Evolutionary conservation across 306 rosid species (phyloP), one percentile per base, ranked within the genome.

Genomic region (Medicago lupulina): DNA sequence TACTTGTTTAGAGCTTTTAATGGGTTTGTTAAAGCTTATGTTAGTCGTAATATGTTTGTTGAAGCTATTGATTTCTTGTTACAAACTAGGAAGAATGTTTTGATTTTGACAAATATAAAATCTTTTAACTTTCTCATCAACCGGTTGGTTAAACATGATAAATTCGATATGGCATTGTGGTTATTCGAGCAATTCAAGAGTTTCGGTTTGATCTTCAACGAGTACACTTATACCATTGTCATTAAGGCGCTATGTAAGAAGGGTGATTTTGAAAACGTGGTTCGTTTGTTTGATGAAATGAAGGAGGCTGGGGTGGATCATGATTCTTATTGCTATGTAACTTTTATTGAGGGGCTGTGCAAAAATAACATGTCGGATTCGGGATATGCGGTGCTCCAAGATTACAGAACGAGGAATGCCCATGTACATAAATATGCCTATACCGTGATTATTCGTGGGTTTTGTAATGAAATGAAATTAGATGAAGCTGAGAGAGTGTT

Each of bases 331-430:
- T 91, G 94, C 57, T 85, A 77, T 68, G 51, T 85, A 14, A 64
- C 87, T 17, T 88, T 73, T 73, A 86, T 94, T 72, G 89, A 88
- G 81, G 98, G 97, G 71, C 78, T 94, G 58, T 94, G 98, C 66
- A 81, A 65, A 76, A 82, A 76, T 75, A 69, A 47, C 36, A 55
- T 60, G 60, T 71, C 98, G 12, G 86, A 67, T 83, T 58, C 59
- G 77, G 98, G 93, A 71, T 91, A 86, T 77, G 67, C 76, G 74
- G 70, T 88, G 39, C 87, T 94, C 28, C 87, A 72, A 73, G 78
- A 69, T 23, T 89, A 88, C 76, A 87, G 79, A 73, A 76, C 11
- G 41, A 79, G 17, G 12, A 79, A 81, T 73, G 81, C 49, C n/a
- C 78, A 82, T 14, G 28, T 91, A 6, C 90, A 90, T 46, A 79